Base-by-base conservation (phyloP, 495 filamentous ascomycete genomes). In the Glutinoglossum americanum region DNA sequence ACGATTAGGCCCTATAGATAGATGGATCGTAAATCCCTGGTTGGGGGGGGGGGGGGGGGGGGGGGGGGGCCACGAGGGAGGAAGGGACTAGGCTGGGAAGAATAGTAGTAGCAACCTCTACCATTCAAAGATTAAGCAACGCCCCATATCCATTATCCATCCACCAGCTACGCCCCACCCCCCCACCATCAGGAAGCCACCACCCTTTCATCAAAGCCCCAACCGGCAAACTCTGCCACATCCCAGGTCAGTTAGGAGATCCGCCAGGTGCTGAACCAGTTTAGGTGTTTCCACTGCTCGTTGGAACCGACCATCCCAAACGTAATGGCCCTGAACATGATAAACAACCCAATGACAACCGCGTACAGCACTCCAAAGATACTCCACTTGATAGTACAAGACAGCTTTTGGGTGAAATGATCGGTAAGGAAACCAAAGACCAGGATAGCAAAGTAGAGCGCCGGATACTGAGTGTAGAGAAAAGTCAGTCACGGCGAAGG, bases 401-500 rank as follows among this genome's bases (percentile, higher is more conserved):
- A 64, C 57, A 83, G 69, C 58, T 74, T 81, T 53, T 80, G 75
- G 55, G 83, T 77, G 51, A 83, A 70, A 79, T 86, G 95, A 69
- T 98, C 89, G 56, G 84, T 71, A 57, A 89, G 76, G 73, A 98
- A 98, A 51, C 92, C 93, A 54, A 86, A 78, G 11, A 76, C 80
- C 25, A 98, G 73, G 59, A 98, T 95, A 56, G 92, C 90, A 65
- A 95, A 98, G 72, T 96, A 98, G 3, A 98, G 77, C n/a, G 92
- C 92, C 8, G 92, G 92, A 69, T 97, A 98, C 56, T 58, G 32
- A 0, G 28, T 17, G 28, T 33, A 3, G 53, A 55, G 10, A 55
- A 45, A 37, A 30, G 39, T 27, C 17, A 56, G 28, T 5, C 9
- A 13, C 5, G 37, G 13, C 37, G 17, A 41, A 41, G 17, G 7